Base-by-base conservation (phyloP, 169 alveolate species). In the Theileria equi region DNA sequence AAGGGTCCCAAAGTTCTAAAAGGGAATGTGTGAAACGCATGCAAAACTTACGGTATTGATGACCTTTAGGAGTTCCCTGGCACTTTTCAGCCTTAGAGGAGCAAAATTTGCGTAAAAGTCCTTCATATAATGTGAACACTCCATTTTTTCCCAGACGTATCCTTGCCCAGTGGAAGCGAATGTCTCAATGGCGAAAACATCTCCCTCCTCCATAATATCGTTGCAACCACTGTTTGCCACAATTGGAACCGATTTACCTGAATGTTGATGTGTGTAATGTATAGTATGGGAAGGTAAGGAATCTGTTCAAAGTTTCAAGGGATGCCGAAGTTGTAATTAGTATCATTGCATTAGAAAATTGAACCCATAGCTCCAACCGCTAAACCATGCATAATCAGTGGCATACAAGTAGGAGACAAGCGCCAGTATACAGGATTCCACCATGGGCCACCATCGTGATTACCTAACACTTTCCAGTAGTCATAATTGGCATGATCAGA, bases 171-270 rank as follows among this genome's bases (percentile, higher is more conserved):
- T 96, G 0, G 98, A 88, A 34, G 99, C 99, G 81, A 97, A 97
- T 4, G 99, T 96, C 82, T 96, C 99, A 16, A 98, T 97, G 6
- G 99, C 99, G 87, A 96, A 98, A 53, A 95, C 79, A 79, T 98
- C 99, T 8, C 99, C 99, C 88, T 98, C 99, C 80, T 95, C 99
- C 99, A 98, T 98, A 52, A 91, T 80, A 83, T 96, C 97, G 31
- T 57, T 62, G 73, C 86, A 66, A 31, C 78, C 81, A 44, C 93
- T 95, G 47, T 93, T 86, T 81, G 92, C 93, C 13, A 96, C 98
- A 32, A 97, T 96, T 8, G 99, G 99, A 25, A 98, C 99, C 55
- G 98, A 92, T 88, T 98, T 97, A 34, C 70, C 70, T 60, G n/a
- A n/a, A n/a, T n/a, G n/a, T n/a, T n/a, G n/a, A n/a, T n/a, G n/a